Evolutionary conservation across 345 rosid genomes (phyloP), one percentile per base, ranked within the genome.

Genomic region (Arabis alpina): DNA sequence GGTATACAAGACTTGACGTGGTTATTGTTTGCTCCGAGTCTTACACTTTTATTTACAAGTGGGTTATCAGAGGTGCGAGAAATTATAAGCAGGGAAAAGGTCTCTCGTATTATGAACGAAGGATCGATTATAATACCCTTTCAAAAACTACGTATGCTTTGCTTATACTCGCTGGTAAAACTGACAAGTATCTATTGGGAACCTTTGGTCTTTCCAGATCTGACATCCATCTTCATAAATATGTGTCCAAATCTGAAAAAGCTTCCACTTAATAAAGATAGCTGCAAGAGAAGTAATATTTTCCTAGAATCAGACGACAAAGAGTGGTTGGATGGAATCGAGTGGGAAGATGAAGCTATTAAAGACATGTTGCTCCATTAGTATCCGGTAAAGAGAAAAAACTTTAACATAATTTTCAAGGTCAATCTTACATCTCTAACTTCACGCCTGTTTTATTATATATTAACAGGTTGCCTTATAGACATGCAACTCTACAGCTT

Each of bases 141-240:
- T n/a, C 6, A 5, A 44, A 10, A 44, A n/a, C 16, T 44, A 44
- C 40, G 40, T 36, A 0, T 4, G 48, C 16, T 44, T 44, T n/a
- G 0, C 40, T 36, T 36, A 36, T 0, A 5, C 8, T 1, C 0
- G 0, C 1, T 32, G 48, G 7, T 1, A 16, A 16, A 45, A 45
- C 50, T 45, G 50, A 45, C 8, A 9, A 45, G 50, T 45, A 45
- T 45, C 23, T 45, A 45, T 10, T 45, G 50, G 50, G 23, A 45
- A 45, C 50, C 50, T 5, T 10, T 45, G 14, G 2, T 2, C 10
- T 14, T 45, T 10, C 50, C 23, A 14, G 7, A 0, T 14, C 50
- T 45, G 2, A 6, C 3, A 3, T 0, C 0, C 8, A 0, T 45
- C 8, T 0, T 6, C 2, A 10, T 45, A 45, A 2, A 0, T 14